Base-by-base conservation (phyloP, 495 filamentous ascomycete genomes). In the Niebla homalea region DNA sequence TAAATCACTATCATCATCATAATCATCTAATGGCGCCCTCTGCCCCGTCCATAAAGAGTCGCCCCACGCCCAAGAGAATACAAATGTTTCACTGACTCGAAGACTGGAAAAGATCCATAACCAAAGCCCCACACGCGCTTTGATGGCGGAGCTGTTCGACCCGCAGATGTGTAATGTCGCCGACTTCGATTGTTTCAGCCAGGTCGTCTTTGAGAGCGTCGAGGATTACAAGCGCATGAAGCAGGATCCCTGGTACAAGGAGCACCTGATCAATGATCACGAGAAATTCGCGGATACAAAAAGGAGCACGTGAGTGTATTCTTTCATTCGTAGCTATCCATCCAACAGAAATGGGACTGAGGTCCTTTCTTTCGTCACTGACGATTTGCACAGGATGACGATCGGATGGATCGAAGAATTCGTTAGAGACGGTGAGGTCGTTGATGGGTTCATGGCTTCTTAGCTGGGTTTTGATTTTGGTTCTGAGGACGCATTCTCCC, bases 221-320 rank as follows among this genome's bases (percentile, higher is more conserved):
- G 67, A 70, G 16, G 62, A 66, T 43, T 68, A 59, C 52, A 56
- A 53, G 46, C 36, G 49, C 22, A 67, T 70, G 64, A 66, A 64
- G 45, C 42, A 64, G 21, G 65, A 67, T 57, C 62, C 65, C 10
- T 63, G 52, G 22, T 67, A 68, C 19, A 42, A 68, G 54, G 60
- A 72, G 57, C 50, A 66, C 47, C 39, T 70, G 8, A 43, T 60
- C 11, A 54, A 54, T 20, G 70, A 74, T 50, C 69, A 73, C 55
- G 66, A 67, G 51, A 67, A 66, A 15, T 73, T 73, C 62, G 70
- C 70, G 16, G 70, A 72, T 62, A 70, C 64, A 14, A 67, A 62
- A 50, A 59, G 54, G 45, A 70, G 65, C 51, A 55, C 46, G 67
- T 54, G 58, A 46, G 57, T 58, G 2, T 22, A 8, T 12, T 7